Evolutionary conservation across 345 rosid genomes (phyloP).

Genomic region (Eucalyptus viminalis): DNA sequence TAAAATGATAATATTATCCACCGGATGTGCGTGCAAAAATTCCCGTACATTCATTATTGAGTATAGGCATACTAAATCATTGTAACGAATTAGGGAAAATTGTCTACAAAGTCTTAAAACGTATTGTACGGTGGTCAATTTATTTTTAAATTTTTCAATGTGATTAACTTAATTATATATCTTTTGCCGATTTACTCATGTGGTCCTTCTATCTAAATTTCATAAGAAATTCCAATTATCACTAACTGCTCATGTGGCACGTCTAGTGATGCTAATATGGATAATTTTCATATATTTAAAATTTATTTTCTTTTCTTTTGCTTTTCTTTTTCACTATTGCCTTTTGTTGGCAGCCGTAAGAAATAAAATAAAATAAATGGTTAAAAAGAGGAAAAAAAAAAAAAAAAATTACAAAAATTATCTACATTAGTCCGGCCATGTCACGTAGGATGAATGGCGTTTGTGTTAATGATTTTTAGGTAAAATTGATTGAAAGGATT

Average conservation of each 20-base stretch:
- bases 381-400: too few relatives aligned
- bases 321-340: too few relatives aligned
- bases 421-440: rapidly evolving
- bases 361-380: neutral
- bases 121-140: rapidly evolving
- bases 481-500: too few relatives aligned
- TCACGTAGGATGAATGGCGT: rapidly evolving
- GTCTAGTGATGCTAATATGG: neutral
- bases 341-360: too few relatives aligned
- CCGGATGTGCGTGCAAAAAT: neutral
- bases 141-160: too few relatives aligned
- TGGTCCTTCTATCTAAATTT: rapidly evolving
- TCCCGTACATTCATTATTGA: neutral
- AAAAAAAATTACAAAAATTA: too few relatives aligned
- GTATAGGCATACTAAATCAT: neutral
- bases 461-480: neutral
- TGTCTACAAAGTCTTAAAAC: too few relatives aligned
- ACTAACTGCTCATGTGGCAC: rapidly evolving
- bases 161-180: too few relatives aligned
- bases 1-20: neutral
- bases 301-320: too few relatives aligned
- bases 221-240: neutral
- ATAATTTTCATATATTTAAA: too few relatives aligned
- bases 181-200: neutral
- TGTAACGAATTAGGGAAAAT: neutral